Evolutionary conservation across 805 yeast genomes (phyloP), one percentile per base, ranked within the genome.

Genomic region (Metschnikowia noctiluminum): DNA sequence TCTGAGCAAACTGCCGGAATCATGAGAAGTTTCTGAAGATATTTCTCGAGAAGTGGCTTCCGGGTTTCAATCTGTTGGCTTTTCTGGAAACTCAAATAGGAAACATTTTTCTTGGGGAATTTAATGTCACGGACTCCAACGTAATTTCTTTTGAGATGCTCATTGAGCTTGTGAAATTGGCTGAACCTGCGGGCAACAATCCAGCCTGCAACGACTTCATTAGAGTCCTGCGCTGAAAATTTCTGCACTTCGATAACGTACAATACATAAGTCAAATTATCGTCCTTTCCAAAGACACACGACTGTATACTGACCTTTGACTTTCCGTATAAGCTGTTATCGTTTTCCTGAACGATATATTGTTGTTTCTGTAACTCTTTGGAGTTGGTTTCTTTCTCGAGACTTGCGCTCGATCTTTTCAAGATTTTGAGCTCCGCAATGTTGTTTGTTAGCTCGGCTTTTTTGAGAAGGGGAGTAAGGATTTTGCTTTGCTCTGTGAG

Each of bases 181-280:
- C 87, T 87, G 61, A 83, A 91, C 49, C 98, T 72, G 56, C 97
- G 70, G 0, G 96, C 92, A n/a, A 90, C 87, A 45, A 88, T 81
- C 97, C 97, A 92, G 0, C 89, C 86, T 0, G 91, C 89, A 2
- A 79, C 71, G 6, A 76, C 74, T 7, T 69, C 62, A 2, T 70
- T 74, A 2, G 78, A 79, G 30, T 65, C 61, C 7, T 66, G 66
- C 39, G 62, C 64, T 59, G 69, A 62, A 40, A 59, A 62, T 41
- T 82, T 84, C 45, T 82, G 84, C 4, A 92, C 88, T 57, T 85
- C 89, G 30, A 92, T 84, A 28, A 89, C 77, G 64, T 91, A 91
- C 43, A 87, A 70, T 5, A 82, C 80, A 52, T 79, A 85, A 6
- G 46, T 47, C 12, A 49, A 35, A 26, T 42, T 51, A 38, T 81